Conservation (phyloP, 2,329 filamentous ascomycete genomes). For the Plectosphaerella cucumerina region DNA sequence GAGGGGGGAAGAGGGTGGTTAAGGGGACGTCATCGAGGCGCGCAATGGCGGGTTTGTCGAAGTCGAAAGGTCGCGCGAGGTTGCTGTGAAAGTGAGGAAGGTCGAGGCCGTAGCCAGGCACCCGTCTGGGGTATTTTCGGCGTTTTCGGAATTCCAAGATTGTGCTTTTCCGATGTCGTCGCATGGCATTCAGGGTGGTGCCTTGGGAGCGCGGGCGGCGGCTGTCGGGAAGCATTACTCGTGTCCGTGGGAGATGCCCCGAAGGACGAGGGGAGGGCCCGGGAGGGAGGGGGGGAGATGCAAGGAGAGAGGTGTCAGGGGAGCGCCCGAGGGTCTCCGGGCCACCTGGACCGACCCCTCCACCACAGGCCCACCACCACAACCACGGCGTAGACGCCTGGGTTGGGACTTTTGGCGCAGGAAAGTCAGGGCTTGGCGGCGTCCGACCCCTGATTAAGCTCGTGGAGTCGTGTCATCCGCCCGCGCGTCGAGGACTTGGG, state of each 20-base stretch:
- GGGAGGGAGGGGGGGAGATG: background rate
- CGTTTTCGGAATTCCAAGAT: no score
- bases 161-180: no score
- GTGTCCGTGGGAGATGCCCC: background rate
- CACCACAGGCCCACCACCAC: no score
- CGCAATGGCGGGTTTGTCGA: no score
- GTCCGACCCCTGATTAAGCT: background rate
- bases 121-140: no score
- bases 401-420: background rate
- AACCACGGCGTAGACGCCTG: no score
- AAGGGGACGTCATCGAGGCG: background rate
- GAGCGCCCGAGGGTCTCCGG: background rate
- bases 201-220: no score
- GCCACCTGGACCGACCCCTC: background rate
- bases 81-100: no score
- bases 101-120: no score
- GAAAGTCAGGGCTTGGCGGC: background rate
- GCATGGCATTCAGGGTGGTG: no score
- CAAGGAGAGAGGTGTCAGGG: background rate
- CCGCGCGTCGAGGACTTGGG: no score
- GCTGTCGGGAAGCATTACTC: background rate
- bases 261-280: background rate
- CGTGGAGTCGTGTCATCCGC: background rate
- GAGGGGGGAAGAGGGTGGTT: background rate
- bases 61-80: no score